Conservation (phyloP, 495 filamentous ascomycete genomes). For the Pyrenula aspistea region DNA sequence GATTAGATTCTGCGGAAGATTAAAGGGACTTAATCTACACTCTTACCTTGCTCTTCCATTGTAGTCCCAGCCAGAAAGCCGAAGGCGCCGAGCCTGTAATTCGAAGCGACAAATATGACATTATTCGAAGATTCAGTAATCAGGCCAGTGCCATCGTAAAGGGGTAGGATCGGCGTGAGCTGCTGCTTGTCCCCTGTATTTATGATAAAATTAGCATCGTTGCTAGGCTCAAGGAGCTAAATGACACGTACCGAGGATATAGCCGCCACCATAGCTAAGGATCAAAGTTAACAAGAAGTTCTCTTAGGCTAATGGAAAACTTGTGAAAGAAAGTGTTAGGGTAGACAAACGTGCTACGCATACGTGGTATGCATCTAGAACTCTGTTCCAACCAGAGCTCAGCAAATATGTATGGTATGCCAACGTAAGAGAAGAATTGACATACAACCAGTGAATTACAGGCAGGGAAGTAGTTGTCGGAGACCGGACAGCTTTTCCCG, state of each 20-base stretch:
- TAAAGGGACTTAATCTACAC: too few species aligned
- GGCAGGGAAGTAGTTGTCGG: constrained; percentile 4
- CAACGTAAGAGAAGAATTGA: constrained; percentile 7
- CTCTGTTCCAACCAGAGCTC: too few species aligned
- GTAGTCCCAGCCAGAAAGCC: constrained; percentile 42
- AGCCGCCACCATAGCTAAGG: background rate
- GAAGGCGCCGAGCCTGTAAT: constrained; percentile 39
- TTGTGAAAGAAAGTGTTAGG: background rate
- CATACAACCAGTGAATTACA: constrained; percentile 20
- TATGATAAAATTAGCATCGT: background rate
- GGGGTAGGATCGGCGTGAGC: background rate
- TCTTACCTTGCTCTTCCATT: constrained; percentile 26
- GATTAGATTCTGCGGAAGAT: background rate
- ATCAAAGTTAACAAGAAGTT: background rate
- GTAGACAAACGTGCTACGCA: too few species aligned
- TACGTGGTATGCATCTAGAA: too few species aligned
- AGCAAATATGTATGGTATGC: background rate
- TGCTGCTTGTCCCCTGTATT: background rate
- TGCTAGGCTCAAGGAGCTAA: background rate
- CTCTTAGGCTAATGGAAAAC: background rate
- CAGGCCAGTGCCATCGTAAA: constrained; percentile 9
- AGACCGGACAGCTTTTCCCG: constrained; percentile 20
- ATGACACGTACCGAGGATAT: background rate
- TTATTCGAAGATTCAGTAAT: constrained; percentile 22
- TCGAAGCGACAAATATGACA: constrained; percentile 30